Base-by-base conservation (phyloP, 768 basidiomycete species). In the Cantharellus anzutake region DNA sequence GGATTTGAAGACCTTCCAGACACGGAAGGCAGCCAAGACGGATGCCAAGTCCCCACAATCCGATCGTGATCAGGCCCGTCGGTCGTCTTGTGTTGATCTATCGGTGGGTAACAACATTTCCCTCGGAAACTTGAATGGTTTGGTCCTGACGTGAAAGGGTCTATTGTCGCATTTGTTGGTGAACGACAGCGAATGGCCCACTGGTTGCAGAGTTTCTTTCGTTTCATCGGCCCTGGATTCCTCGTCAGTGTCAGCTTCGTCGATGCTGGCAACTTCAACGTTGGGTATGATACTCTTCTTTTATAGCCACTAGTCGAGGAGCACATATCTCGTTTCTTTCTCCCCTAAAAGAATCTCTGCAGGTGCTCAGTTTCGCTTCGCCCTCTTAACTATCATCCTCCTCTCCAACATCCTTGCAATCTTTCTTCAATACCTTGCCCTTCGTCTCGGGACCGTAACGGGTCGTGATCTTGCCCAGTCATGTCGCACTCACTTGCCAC, bases 361-460 rank as follows among this genome's bases (percentile, higher is more conserved):
- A 5, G 56, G 56, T 14, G 56, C 56, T 14, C 16, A 5, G 7
- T 42, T 57, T 16, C 35, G 41, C 5, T 57, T 41, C 42, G 56
- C 39, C 42, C 41, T 57, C 14, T 41, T 57, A 5, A 41, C 5
- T 41, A 41, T 57, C 16, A 35, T 57, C 39, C 35, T 57, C 42
- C 5, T 57, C 5, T 39, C 56, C 40, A 57, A 57, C 42, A 37
- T 57, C 7, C 56, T 57, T 5, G 38, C 56, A 37, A 57, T 42
- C 14, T 57, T 42, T 37, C 52, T 55, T 37, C 74, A 76, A 64
- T 66, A 71, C 39, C 67, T 74, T 34, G 67, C 72, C 2, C 70
- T 72, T 2, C 64, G 73, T 35, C 62, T 76, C 2, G 75, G 75
- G 3, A 69, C 50, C 60, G 69, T 70, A 2, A 72, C 72, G 3